Base-by-base conservation (phyloP, 805 yeast genomes). In the Lipomyces japonicus region DNA sequence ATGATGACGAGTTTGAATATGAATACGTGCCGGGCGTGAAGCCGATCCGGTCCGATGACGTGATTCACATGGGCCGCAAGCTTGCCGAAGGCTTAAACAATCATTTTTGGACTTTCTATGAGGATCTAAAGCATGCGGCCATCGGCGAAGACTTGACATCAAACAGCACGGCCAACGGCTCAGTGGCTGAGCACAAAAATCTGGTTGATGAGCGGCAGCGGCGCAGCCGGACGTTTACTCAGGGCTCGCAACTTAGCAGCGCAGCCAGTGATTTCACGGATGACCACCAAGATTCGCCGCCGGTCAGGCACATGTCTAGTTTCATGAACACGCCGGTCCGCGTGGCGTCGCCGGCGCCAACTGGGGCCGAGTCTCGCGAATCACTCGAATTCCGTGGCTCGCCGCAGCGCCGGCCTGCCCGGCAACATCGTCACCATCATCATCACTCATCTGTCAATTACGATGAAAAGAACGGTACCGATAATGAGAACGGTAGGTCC, bases 121-220 rank as follows among this genome's bases (percentile, higher is more conserved):
- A 59, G 30, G 63, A 59, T 36, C 26, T 59, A 14, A 53, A 57
- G 41, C 58, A 58, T 12, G 63, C 58, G 10, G 58, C 63, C 6
- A 53, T 59, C 10, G 63, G 63, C 32, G 63, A 59, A 28, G 60
- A 55, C n/a, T 5, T 47, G 12, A 14, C 25, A 30, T 18, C 42
- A 18, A 32, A 18, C 7, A 18, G 6, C 7, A 39, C 10, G 34
- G 26, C n/a, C 31, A n/a, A 5, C 26, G 34, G 42, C n/a, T 12
- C 37, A 12, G 16, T 6, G 10, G 7, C 9, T 12, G 37, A 34
- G 16, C 37, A 19, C 21, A 34, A 14, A 6, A 34, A 14, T 6
- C 16, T 19, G 10, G 6, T 19, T n/a, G 37, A 19, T 34, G 10
- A 12, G 12, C 46, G 44, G 26, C 44, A 49, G 53, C 45, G 49